phyloP scores from a whole-genome alignment of 1,139 yeast genomes.

The Kodamaea ohmeri region DNA sequence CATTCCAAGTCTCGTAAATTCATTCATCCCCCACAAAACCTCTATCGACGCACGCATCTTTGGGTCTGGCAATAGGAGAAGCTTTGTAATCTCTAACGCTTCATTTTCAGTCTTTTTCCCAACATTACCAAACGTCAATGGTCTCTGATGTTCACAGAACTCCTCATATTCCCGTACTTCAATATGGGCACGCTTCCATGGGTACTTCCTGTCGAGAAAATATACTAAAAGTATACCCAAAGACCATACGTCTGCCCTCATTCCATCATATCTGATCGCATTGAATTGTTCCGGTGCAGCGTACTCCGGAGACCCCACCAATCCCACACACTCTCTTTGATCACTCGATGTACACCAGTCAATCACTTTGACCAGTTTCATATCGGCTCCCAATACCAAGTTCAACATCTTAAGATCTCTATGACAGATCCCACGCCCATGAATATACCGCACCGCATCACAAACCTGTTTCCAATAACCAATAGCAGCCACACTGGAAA shows the following conservation, averaged over 20 bases:
- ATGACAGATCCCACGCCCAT: conserved; percentile 32
- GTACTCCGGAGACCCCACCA: conserved; percentile 49
- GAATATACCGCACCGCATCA: conserved; percentile 34
- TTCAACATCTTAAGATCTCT: conserved; percentile 45
- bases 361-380: conserved; percentile 33
- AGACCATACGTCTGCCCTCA: conserved; percentile 49
- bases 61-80: conserved; percentile 2
- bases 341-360: conserved; percentile 36
- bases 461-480: conserved; percentile 38
- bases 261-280: conserved; percentile 38
- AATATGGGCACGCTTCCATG: conserved; percentile 38
- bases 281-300: conserved; percentile 49
- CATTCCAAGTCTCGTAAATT: not conserved
- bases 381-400: conserved; percentile 26
- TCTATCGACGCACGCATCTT: not conserved
- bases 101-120: conserved; percentile 1
- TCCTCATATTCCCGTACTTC: conserved; percentile 15
- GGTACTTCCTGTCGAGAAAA: conserved; percentile 21
- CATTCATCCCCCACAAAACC: not conserved
- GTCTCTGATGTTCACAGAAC: conserved; percentile 6
- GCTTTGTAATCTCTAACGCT: not conserved
- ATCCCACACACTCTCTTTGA: conserved; percentile 32
- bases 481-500: conserved; percentile 17
- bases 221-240: conserved; percentile 43
- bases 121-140: not conserved